Evolutionary conservation across 228 moss, liverwort and hornwort genomes (phyloP), one percentile per base, ranked within the genome.

Genomic region (Sphagnum fallax): DNA sequence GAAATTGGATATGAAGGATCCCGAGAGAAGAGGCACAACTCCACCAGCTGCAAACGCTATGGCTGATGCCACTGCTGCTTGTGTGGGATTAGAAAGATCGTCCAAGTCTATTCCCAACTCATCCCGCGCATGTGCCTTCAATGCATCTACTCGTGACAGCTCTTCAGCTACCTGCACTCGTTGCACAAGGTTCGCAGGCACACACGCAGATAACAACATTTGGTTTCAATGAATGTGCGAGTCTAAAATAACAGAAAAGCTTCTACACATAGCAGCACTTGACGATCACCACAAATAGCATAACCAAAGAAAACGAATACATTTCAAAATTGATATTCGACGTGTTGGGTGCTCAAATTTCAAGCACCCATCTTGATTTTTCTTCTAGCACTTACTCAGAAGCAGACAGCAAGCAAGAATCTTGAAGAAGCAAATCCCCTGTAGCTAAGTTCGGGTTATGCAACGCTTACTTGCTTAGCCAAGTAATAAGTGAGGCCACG

Each of bases 31-130:
- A 4, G 89, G 89, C 0, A 89, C 83, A 0, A 81, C 79, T 4
- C 83, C 89, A 6, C 89, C 89, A 0, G 77, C 77, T 0, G 83
- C 78, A 0, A 89, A 89, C 0, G 89, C 83, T 0, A 83, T 60
- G 5, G 89, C 89, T 0, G 89, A 89, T 0, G 89, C 86, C 0
- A 86, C 47, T 0, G 89, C 89, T 4, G 89, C 89, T 72, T 84
- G 86, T 0, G 73, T 71, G 0, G 89, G 89, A 47, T 89, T 86
- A 10, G 89, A 75, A 47, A 89, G 86, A 53, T 86, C 87, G 16
- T 89, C 89, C 6, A 78, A 18, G 69, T 89, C 83, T 4, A 89
- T 86, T 52, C 86, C 86, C 13, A 89, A 53, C 61, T 86, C 80
- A 52, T 89, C 89, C 11, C 83, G 63, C 0, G 83, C 89, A 49